phyloP scores from a whole-genome alignment of 2,329 filamentous ascomycete species.

The Grosmannia serpens region DNA sequence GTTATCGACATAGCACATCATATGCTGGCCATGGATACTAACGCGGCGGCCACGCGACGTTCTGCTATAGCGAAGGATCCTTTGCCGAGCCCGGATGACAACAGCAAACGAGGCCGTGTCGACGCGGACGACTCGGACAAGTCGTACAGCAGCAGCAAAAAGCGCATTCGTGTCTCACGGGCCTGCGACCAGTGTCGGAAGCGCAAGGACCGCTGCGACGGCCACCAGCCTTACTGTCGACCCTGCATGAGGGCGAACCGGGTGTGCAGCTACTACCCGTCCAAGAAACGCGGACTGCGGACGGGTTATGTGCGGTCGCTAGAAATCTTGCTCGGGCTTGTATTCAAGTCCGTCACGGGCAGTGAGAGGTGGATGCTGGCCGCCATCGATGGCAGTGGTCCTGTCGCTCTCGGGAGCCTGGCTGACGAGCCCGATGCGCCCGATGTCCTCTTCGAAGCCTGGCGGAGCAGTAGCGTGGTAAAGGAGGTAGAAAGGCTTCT shows the following conservation, averaged over 20 bases:
- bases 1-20: too few relatives aligned
- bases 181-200: conserved; percentile 59
- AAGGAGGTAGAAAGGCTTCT: too few relatives aligned
- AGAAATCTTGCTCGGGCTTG: conserved; percentile 54
- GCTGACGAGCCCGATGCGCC: too few relatives aligned
- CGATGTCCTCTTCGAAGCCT: too few relatives aligned
- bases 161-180: conserved; percentile 54
- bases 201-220: conserved; percentile 63
- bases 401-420: too few relatives aligned
- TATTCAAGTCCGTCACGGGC: conserved; percentile 50
- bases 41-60: too few relatives aligned
- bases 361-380: conserved; percentile 44
- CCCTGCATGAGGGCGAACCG: conserved; percentile 54
- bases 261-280: conserved; percentile 59
- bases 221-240: conserved; percentile 52
- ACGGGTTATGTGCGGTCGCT: conserved; percentile 70
- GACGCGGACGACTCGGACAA: too few relatives aligned
- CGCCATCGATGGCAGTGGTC: conserved; percentile 5
- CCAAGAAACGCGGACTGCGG: conserved; percentile 66
- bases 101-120: too few relatives aligned
- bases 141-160: conserved; percentile 16
- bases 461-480: too few relatives aligned
- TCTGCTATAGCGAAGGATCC: too few relatives aligned
- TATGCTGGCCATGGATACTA: too few relatives aligned
- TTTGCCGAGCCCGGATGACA: too few relatives aligned